Conservation (phyloP, 2,329 filamentous ascomycete species). For the Trichoderma asperellum region DNA sequence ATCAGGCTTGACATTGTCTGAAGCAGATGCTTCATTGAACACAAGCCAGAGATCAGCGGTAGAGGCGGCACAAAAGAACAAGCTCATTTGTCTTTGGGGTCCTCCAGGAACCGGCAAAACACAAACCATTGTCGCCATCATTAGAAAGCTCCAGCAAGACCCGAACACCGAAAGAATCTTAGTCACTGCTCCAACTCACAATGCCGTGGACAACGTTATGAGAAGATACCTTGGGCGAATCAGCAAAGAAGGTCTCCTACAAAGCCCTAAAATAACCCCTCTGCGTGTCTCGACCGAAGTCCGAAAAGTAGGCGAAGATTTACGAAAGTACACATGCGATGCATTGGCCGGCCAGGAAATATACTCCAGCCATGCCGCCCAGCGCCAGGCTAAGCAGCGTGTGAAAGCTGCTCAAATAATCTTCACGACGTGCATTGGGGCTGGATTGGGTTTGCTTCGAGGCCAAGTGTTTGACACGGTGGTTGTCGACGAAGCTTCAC, state of each 20-base stretch:
- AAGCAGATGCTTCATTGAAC: constrained; percentile 28
- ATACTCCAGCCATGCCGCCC: constrained; percentile 36
- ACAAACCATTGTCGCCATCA: constrained; percentile 46
- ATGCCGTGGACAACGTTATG: constrained; percentile 51
- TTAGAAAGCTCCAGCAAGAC: constrained; percentile 40
- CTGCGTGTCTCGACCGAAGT: constrained; percentile 35
- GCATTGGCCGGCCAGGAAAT: constrained; percentile 40
- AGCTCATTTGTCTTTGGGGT: constrained; percentile 48
- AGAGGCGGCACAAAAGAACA: constrained; percentile 35
- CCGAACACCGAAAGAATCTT: constrained; percentile 38
- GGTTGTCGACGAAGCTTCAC: constrained; percentile 53
- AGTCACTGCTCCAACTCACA: constrained; percentile 50
- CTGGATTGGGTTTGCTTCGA: constrained; percentile 47
- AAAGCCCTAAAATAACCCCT: not conserved
- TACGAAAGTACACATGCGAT: constrained; percentile 44
- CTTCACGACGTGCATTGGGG: constrained; percentile 51
- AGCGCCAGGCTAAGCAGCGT: constrained; percentile 44
- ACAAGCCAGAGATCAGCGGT: constrained; percentile 32
- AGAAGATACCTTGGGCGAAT: constrained; percentile 38
- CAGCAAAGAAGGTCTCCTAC: not conserved
- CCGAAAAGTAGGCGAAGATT: constrained; percentile 41
- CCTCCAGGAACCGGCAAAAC: constrained; percentile 53
- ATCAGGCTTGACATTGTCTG: not conserved
- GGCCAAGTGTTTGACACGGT: constrained; percentile 45
- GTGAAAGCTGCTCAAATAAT: constrained; percentile 45